These are phyloP conservation scores for Diddensiella santjacobensis DNA, from an alignment of 805 yeast species.

Conservation along the genomic window DNA sequence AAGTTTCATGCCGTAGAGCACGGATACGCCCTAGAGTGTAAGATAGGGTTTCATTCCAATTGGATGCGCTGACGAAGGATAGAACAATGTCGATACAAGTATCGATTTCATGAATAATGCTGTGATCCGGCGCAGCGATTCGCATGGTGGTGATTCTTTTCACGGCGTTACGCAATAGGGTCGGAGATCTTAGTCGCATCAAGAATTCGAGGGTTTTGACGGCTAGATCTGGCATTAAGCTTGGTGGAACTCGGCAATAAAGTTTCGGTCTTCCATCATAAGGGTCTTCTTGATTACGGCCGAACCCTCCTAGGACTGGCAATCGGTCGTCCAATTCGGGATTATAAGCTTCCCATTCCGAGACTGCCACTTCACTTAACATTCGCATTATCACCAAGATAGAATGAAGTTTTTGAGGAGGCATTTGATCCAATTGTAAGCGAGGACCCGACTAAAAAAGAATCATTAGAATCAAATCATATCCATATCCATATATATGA, in stretches of 20 bases:
- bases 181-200: conserved; percentile 15
- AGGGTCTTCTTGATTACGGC: conserved; percentile 2
- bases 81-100: conserved; percentile 36
- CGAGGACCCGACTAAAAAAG: conserved; percentile 7
- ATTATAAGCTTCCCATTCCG: conserved; percentile 19
- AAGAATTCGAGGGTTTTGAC: conserved; percentile 11
- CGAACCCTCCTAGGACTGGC: neutral
- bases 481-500: too few species aligned
- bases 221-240: conserved; percentile 13
- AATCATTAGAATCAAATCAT: too few species aligned
- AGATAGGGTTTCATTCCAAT: conserved; percentile 41
- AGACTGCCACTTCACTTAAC: conserved; percentile 14
- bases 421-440: conserved; percentile 7
- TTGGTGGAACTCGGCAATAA: conserved; percentile 12
- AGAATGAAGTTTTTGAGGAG: conserved; percentile 10
- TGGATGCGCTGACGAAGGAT: conserved; percentile 48
- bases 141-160: conserved; percentile 7
- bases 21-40: neutral
- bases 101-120: conserved; percentile 15
- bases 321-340: conserved; percentile 1
- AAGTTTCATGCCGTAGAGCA: conserved; percentile 35
- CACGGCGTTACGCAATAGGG: conserved; percentile 11
- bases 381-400: conserved; percentile 16
- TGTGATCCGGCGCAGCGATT: conserved; percentile 5
- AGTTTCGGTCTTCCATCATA: conserved; percentile 11